A percentile compares a stretch with the other conserved stretches of the same genome.
phyloP scores from a whole-genome alignment of 345 rosid genomes.

The Tarenaya hassleriana region DNA sequence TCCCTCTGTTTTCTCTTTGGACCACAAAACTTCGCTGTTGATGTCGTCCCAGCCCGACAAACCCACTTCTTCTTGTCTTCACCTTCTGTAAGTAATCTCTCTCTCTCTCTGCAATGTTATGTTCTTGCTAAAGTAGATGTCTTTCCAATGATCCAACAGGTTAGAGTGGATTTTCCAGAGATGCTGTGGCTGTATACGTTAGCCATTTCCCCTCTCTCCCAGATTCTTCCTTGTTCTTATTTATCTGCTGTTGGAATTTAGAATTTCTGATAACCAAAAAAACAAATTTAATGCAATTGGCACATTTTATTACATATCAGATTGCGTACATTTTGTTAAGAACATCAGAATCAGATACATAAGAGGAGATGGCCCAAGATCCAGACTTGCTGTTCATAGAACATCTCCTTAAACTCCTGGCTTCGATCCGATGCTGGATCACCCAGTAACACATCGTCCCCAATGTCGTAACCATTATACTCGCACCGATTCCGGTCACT shows the following conservation, averaged over 20 bases:
- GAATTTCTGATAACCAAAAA: no score
- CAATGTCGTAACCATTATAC: conserved; percentile 70
- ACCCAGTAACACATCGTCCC: conserved; percentile 92
- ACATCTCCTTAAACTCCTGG: conserved; percentile 57
- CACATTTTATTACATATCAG: no score
- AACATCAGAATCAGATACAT: conserved; percentile 57
- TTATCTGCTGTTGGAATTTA: no score
- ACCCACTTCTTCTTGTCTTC: conserved; percentile 27
- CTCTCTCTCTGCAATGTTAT: no score
- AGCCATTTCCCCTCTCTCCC: no score
- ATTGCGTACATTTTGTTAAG: conserved; percentile 77
- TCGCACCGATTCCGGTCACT: conserved; percentile 68
- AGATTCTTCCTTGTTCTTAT: no score
- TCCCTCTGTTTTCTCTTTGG: conserved; percentile 18
- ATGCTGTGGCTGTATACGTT: conserved; percentile 24
- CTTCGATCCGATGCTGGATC: conserved; percentile 65
- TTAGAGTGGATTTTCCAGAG: conserved; percentile 23
- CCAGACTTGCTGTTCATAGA: conserved; percentile 56
- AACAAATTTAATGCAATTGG: no score
- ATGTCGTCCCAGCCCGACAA: conserved; percentile 17
- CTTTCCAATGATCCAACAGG: conserved; percentile 1
- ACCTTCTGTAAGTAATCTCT: conserved; percentile 13
- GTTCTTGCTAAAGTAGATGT: no score
- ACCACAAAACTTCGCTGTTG: conserved; percentile 3
- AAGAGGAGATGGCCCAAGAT: conserved; percentile 51